Percentiles rank a stretch among this genome's conserved stretches.
These are phyloP conservation scores for Zarea fungicola DNA, from an alignment of 2,329 filamentous ascomycete species.

Conservation along the genomic window DNA sequence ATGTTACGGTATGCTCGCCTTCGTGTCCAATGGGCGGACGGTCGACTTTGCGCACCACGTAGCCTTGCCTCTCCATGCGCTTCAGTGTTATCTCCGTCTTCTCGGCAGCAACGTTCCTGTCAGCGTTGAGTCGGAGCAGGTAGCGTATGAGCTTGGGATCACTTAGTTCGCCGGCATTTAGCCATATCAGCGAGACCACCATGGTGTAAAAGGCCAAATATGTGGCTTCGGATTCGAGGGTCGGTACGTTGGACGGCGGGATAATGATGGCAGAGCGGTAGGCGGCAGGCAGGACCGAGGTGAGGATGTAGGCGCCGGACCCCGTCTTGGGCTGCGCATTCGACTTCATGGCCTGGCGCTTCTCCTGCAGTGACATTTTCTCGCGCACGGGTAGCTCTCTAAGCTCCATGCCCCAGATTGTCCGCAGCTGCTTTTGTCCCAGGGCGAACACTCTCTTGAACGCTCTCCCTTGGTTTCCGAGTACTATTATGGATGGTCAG, in stretches of 20 bases:
- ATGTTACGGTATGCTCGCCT: slow-evolving; percentile 74
- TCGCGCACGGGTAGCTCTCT: slow-evolving; percentile 75
- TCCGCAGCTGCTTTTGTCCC: slow-evolving; percentile 66
- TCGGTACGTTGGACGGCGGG: slow-evolving; percentile 61
- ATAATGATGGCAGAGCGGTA: slow-evolving; percentile 66
- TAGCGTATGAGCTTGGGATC: slow-evolving; percentile 76
- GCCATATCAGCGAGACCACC: slow-evolving; percentile 68
- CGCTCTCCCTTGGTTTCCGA: slow-evolving; percentile 61
- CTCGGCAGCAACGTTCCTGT: slow-evolving; percentile 67
- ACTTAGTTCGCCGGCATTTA: slow-evolving; percentile 67
- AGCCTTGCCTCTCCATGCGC: slow-evolving; percentile 74
- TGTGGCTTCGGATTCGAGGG: slow-evolving; percentile 62
- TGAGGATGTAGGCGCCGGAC: slow-evolving; percentile 72
- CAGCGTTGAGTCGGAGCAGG: slow-evolving; percentile 68
- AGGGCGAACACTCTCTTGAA: slow-evolving; percentile 74
- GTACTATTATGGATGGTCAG: slow-evolving; percentile 43
- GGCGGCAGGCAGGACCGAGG: slow-evolving; percentile 61
- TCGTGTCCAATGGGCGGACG: slow-evolving; percentile 44
- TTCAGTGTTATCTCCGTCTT: slow-evolving; percentile 71
- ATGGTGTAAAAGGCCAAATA: slow-evolving; percentile 80
- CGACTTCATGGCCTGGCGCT: slow-evolving; percentile 60
- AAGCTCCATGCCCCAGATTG: slow-evolving; percentile 88
- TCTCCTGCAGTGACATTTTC: slow-evolving; percentile 73
- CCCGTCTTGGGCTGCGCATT: slow-evolving; percentile 49
- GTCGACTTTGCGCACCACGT: slow-evolving; percentile 71